A percentile compares a stretch with the other conserved stretches of the same genome.
phyloP scores from a whole-genome alignment of 2,329 filamentous ascomycete species.

The Penicillium hordei region DNA sequence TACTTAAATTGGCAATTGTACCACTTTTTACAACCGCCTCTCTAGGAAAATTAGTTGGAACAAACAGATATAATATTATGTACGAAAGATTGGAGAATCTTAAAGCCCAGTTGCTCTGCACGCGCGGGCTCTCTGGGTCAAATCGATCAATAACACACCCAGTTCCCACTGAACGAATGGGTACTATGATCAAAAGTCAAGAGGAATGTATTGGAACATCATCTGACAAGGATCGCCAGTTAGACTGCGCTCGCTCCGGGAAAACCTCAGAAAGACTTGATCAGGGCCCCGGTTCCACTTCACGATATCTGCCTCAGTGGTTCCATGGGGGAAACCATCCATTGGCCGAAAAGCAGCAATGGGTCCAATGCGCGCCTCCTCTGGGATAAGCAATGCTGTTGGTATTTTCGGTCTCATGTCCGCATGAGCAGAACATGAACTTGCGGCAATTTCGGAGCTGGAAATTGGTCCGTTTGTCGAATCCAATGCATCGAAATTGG shows the following conservation, averaged over 20 bases:
- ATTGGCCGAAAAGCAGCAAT: conserved; percentile 26
- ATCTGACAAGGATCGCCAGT: conserved; percentile 19
- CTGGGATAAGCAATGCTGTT: conserved; percentile 17
- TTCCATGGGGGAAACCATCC: conserved; percentile 19
- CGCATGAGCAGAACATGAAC: neutral
- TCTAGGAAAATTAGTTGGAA: too few species aligned
- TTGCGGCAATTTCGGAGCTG: neutral
- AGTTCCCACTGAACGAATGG: neutral
- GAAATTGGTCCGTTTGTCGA: neutral
- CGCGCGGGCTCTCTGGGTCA: neutral
- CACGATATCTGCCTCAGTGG: conserved; percentile 19
- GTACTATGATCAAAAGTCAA: conserved; percentile 10
- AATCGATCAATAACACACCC: neutral
- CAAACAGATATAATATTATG: neutral
- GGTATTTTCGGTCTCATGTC: neutral
- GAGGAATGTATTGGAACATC: conserved; percentile 25
- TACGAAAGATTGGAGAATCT: neutral
- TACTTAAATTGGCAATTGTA: neutral
- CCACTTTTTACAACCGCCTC: neutral
- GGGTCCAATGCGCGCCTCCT: conserved; percentile 29
- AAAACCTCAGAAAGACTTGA: conserved; percentile 25
- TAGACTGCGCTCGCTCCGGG: conserved; percentile 22
- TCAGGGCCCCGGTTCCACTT: conserved; percentile 22
- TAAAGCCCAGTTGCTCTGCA: neutral
- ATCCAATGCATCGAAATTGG: neutral